These are phyloP conservation scores for Capsicum baccatum DNA, from an alignment of 257 asterid genomes.

Conservation along the genomic window DNA sequence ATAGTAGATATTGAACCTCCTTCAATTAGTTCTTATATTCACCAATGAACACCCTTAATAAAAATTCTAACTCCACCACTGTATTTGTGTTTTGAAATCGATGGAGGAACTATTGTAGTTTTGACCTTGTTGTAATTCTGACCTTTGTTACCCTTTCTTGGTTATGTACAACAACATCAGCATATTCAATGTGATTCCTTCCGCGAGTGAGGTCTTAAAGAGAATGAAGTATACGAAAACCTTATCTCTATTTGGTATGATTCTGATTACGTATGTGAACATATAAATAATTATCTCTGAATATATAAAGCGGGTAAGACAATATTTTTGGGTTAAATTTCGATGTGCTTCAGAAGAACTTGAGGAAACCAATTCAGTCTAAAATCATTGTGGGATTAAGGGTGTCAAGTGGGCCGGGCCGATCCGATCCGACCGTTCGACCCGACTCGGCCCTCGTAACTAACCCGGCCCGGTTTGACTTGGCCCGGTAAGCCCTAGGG, in stretches of 20 bases:
- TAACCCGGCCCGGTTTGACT: no score
- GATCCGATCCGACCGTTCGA: no score
- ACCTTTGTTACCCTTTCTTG: neutral
- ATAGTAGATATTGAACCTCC: no score
- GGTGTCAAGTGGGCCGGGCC: no score
- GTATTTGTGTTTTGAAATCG: neutral
- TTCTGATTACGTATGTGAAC: neutral
- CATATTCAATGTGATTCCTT: neutral
- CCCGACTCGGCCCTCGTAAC: no score
- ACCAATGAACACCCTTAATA: no score
- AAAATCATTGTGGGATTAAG: neutral
- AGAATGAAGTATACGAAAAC: neutral
- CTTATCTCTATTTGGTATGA: neutral
- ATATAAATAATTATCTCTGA: neutral
- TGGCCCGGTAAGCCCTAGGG: no score
- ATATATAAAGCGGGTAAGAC: neutral
- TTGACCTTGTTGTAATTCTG: neutral
- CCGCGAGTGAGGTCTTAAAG: neutral
- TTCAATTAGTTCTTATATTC: no score
- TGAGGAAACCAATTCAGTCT: no score
- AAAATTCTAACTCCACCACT: no score
- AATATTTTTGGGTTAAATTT: neutral
- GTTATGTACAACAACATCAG: fast-evolving
- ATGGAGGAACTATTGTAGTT: neutral
- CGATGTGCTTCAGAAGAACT: neutral